Evolutionary conservation across 371 early-diverging fungal genomes (phyloP).

Genomic region (Phascolomyces articulosus): DNA sequence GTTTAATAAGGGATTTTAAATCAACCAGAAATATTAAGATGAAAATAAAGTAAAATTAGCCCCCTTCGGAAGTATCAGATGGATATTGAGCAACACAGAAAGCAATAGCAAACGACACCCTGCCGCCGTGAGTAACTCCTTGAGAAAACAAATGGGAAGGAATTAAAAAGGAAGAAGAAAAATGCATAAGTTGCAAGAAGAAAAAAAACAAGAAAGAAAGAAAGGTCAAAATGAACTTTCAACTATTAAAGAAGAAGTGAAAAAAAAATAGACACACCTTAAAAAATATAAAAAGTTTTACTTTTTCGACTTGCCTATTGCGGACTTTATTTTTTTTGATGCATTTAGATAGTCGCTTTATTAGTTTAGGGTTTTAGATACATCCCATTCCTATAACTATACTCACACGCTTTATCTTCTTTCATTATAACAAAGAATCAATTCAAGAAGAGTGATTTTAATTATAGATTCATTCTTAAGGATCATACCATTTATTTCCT

Average conservation of each 20-base stretch:
- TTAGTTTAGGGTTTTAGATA: no score
- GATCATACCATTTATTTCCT: no score
- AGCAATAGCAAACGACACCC: constrained; percentile 33
- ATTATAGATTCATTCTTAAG: no score
- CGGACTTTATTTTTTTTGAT: no score
- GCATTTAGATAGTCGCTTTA: no score
- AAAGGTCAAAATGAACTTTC: background rate
- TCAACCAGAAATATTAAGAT: background rate
- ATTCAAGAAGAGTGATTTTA: no score
- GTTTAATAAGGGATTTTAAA: background rate
- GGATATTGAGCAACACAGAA: constrained; percentile 35
- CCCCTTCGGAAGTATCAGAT: constrained; percentile 29
- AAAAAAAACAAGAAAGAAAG: background rate
- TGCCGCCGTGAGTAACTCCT: constrained; percentile 29
- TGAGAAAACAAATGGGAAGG: constrained; percentile 28
- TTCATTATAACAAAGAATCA: no score
- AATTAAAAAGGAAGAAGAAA: constrained; percentile 17
- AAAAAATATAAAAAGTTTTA: no score
- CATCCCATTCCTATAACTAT: no score
- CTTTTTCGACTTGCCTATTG: no score
- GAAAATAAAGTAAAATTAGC: constrained; percentile 19
- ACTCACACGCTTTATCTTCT: no score
- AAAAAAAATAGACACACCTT: no score
- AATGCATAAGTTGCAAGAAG: constrained; percentile 28
- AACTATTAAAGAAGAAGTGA: background rate